These are phyloP conservation scores for Fraxinus latifolia DNA, from an alignment of 305 asterid species.

Conservation along the genomic window DNA sequence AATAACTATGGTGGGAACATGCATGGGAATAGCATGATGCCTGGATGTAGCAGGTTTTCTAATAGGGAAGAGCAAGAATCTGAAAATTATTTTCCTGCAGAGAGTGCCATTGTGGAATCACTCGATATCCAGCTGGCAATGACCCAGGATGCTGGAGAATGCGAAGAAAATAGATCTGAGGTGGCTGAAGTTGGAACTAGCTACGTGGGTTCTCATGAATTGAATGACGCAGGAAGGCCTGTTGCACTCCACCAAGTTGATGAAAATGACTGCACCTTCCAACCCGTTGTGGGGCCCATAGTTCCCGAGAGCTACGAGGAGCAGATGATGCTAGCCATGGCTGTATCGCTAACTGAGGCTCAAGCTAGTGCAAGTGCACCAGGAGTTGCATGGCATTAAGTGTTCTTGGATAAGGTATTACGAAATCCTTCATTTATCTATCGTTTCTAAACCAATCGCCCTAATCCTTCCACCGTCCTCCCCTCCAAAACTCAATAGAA, in stretches of 20 bases:
- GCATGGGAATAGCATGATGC: constrained; percentile 33
- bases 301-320: constrained; percentile 89
- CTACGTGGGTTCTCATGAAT: constrained; percentile 56
- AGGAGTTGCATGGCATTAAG: constrained; percentile 77
- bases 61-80: constrained; percentile 44
- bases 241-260: constrained; percentile 35
- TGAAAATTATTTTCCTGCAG: constrained; percentile 45
- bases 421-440: neutral
- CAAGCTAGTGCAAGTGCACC: constrained; percentile 50
- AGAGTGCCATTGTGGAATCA: constrained; percentile 30
- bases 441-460: neutral
- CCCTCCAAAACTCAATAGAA: neutral
- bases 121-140: constrained; percentile 45
- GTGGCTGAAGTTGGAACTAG: constrained; percentile 55
- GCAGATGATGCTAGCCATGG: constrained; percentile 98
- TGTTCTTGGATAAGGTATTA: constrained; percentile 1
- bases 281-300: constrained; percentile 24
- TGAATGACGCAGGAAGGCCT: constrained; percentile 31
- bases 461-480: neutral
- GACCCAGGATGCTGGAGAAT: constrained; percentile 9
- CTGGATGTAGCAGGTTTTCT: constrained; percentile 38
- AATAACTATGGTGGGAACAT: constrained; percentile 33
- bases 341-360: constrained; percentile 92
- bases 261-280: constrained; percentile 40
- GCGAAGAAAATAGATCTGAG: constrained; percentile 21